Evolutionary conservation across 345 rosid genomes (phyloP), one percentile per base, ranked within the genome.

Genomic region (Gossypium arboreum): DNA sequence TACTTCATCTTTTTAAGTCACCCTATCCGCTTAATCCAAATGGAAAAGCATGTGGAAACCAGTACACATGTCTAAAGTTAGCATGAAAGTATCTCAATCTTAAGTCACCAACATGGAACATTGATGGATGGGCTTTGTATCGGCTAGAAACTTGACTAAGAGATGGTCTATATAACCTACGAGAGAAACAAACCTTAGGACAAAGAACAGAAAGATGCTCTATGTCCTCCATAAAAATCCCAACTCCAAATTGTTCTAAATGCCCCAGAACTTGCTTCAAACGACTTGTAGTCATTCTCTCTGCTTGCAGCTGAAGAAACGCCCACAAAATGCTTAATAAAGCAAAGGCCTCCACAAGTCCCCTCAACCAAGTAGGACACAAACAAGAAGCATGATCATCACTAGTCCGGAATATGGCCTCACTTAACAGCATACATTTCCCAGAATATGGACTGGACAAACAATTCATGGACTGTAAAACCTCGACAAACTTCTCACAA

Each of bases 331-430:
- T 80, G 66, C 88, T 94, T 77, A 92, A 50, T 71, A 92, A 85
- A 50, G 91, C 78, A 77, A 92, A 89, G 0, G 91, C 85, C 88
- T 87, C 86, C 88, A 92, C 70, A 15, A 81, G 73, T 81, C 74
- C 74, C 81, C 84, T 87, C 90, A 94, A 81, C 98, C 98, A 92
- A 29, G 56, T 78, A 7, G 97, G 97, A 80, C 98, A 94, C 61
- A 75, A 81, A 82, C 98, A 92, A 15, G 60, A 8, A 72, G 70
- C 79, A 44, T 50, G 22, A 27, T 27, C 10, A 63, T 66, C 77
- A 29, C 64, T 45, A 29, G 20, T 44, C 69, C 29, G 27, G 58
- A 24, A 48, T 56, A 74, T 74, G 5, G 72, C 84, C 58, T 79
- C 80, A 57, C 75, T 78, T 50, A 83, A 72, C 82, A 88, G 60